Evolutionary conservation across 2,329 filamentous ascomycete species (phyloP), one percentile per base, ranked within the genome.

Genomic region (Ophiosphaerella herpotricha): DNA sequence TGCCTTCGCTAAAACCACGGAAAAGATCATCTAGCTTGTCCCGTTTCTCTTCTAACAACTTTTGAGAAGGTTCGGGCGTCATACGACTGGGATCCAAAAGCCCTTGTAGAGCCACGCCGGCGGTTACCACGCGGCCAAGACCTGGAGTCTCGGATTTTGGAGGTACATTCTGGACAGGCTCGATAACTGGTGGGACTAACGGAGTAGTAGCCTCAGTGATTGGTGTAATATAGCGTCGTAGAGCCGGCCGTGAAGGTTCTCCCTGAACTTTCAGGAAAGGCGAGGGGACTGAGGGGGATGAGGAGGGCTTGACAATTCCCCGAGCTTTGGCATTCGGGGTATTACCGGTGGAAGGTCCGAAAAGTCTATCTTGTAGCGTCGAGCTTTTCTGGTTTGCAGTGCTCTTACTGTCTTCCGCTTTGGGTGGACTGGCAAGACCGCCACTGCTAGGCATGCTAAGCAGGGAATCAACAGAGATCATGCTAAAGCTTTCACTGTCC

Each of bases 401-500:
- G 7, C 38, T 55, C 2, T 48, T 50, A 1, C 18, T 39, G 3
- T 53, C 46, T 14, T 53, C 45, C 23, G 45, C 45, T 41, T 63
- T 57, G 11, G 54, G 50, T 11, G 70, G 68, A 39, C 65, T 70
- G n/a, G 59, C 63, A 9, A 64, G 50, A 11, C 55, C 57, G 29
- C 58, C 63, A 35, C 55, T 64, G 36, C 68, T 73, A 26, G 73
- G 73, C 29, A 81, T 64, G 36, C 68, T 73, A 26, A 73, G 73
- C 29, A 81, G 56, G 1, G 77, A 78, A 32, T 79, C 75, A 9
- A 79, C 66, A 2, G 77, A 79, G 1, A 81, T 71, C 74, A 81
- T 79, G 49, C 76, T 81, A 60, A 81, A 80, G 45, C 76, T 77
- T 55, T 80, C 78, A 52, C 77, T 78, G 37, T 77, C 70, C 7